Evolutionary conservation across 2,329 filamentous ascomycete species (phyloP), one percentile per base, ranked within the genome.

Genomic region (Neofusicoccum parvum): DNA sequence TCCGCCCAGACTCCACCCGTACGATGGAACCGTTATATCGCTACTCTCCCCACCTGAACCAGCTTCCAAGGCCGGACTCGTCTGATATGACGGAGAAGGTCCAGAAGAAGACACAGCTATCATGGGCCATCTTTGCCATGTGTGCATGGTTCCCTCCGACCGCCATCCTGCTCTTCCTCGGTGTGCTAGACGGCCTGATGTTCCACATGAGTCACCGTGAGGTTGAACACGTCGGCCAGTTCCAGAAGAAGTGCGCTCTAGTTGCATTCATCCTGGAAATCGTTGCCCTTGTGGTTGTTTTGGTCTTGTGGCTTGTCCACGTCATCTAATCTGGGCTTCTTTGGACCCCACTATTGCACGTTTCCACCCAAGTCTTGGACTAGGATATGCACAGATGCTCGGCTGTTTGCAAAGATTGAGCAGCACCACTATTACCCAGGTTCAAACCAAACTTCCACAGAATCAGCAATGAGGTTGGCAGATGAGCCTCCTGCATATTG

Each of bases 121-220:
- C 63, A 10, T 65, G 63, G 63, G 14, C 41, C 7, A 59, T 65
- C 45, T 58, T 65, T 53, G 51, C 36, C 3, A 41, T 50, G 10
- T 49, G 51, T 14, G 51, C 43, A 12, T 58, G 51, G 51, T 65
- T 65, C n/a, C 51, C 41, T 10, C 63, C 63, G 14, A 34, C 20
- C 7, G 51, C 51, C 23, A 15, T 65, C 14, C 51, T 59, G 9
- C 6, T 65, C 7, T 65, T 58, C 51, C 14, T 58, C 2, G 63
- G 63, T 5, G 15, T 23, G 5, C 34, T 65, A n/a, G 51, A 65
- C 43, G 14, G 32, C 41, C n/a, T 65, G 34, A 65, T 58, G 51
- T 54, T 54, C 41, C 51, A 64, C 27, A 37, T 64, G n/a, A 56
- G 49, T 6, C 17, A 41, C 12, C 27, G 39, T 12, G 62, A 64